Conservation (phyloP, 805 yeast species). For the Lipomyces kockii region DNA sequence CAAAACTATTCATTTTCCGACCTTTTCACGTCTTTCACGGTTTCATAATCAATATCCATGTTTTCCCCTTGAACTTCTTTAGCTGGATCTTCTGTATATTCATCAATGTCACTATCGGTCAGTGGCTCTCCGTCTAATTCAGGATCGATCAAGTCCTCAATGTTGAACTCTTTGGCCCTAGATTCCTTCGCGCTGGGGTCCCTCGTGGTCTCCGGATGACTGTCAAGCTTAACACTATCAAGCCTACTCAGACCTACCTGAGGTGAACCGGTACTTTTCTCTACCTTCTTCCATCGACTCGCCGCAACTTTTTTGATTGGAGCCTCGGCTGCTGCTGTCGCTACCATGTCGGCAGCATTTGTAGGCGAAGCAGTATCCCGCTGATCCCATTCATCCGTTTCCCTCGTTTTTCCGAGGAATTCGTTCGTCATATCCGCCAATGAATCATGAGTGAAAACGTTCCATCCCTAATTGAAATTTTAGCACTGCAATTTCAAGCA, state of each 20-base stretch:
- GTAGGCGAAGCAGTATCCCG: background rate
- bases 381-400: slow-evolving; percentile 1
- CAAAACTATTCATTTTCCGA: background rate
- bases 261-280: background rate
- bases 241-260: background rate
- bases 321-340: background rate
- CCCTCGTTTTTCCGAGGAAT: slow-evolving; percentile 21
- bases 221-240: background rate
- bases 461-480: slow-evolving; percentile 32
- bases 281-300: slow-evolving; percentile 31
- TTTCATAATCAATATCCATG: background rate
- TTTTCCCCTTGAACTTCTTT: background rate
- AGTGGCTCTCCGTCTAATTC: slow-evolving; percentile 36
- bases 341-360: background rate
- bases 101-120: slow-evolving; percentile 30
- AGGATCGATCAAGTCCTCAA: slow-evolving; percentile 28
- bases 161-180: background rate
- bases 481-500: background rate
- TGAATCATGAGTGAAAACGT: slow-evolving; percentile 31
- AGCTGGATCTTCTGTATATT: background rate
- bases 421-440: slow-evolving; percentile 20
- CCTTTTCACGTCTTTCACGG: background rate
- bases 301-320: background rate
- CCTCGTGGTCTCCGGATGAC: background rate
- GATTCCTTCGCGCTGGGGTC: background rate